Conservation (phyloP, 805 yeast genomes). For the Clavispora asparagi region DNA sequence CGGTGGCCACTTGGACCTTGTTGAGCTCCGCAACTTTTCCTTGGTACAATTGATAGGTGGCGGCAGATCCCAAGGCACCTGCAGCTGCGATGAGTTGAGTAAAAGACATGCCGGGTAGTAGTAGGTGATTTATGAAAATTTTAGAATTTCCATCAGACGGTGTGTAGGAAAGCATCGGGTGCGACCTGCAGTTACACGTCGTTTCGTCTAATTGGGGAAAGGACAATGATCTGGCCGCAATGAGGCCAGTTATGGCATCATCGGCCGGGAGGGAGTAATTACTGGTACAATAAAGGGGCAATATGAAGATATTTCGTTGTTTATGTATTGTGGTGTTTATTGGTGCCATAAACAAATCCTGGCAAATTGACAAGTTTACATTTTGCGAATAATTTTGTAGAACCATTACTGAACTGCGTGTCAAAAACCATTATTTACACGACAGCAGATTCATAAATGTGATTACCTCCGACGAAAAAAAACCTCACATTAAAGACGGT, state of each 20-base stretch:
- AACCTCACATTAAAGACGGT: too few species aligned
- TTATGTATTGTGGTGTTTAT: not conserved
- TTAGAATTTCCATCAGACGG: not conserved
- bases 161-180: not conserved
- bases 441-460: too few species aligned
- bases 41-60: slow-evolving; percentile 17
- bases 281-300: too few species aligned
- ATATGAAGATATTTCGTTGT: not conserved
- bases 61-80: slow-evolving; percentile 17
- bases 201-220: not conserved
- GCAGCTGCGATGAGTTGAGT: slow-evolving; percentile 14
- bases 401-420: too few species aligned
- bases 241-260: too few species aligned
- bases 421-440: too few species aligned
- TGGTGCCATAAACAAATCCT: not conserved
- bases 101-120: slow-evolving; percentile 16
- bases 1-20: not conserved
- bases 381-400: not conserved
- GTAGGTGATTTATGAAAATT: not conserved
- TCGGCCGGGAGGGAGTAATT: too few species aligned
- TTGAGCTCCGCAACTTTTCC: slow-evolving; percentile 14
- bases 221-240: not conserved
- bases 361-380: not conserved
- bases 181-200: not conserved
- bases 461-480: too few species aligned